Evolutionary conservation across 75 land plant genomes (phyloP).

Genomic region (Cunninghamia lanceolata): DNA sequence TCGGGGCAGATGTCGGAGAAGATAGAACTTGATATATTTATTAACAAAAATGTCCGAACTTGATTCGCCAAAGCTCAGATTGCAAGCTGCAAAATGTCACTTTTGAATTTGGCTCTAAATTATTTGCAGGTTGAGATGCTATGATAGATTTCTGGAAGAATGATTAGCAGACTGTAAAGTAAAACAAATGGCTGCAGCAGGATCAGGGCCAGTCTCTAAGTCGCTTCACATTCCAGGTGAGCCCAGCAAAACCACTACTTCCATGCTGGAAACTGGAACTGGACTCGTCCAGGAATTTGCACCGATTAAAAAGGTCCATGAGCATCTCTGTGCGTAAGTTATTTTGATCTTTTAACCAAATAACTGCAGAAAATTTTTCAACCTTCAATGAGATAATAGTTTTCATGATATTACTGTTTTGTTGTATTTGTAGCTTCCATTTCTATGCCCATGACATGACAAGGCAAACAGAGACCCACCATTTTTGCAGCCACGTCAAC

Average conservation of each 20-base stretch:
- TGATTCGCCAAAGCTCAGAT: no score
- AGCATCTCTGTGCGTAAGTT: conserved; percentile 90
- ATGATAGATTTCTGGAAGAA: no score
- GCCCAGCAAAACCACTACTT: conserved; percentile 43
- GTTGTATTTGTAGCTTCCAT: conserved; percentile 55
- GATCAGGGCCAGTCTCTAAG: neutral
- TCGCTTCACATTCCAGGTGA: conserved; percentile 56
- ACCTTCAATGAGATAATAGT: neutral
- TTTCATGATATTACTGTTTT: neutral
- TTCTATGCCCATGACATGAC: conserved; percentile 86
- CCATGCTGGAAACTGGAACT: conserved; percentile 58
- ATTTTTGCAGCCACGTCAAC: conserved; percentile 78
- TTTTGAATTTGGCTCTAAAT: no score
- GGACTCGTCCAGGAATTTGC: conserved; percentile 60
- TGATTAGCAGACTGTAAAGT: neutral
- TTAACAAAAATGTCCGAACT: no score
- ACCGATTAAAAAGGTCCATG: conserved; percentile 81
- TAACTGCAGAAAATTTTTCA: neutral
- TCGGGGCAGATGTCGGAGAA: no score
- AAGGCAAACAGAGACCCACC: conserved; percentile 91
- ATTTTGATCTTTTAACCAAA: neutral
- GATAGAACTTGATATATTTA: no score
- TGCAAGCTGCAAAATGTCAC: no score
- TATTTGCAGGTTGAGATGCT: no score
- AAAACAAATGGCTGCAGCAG: conserved; percentile 6